Conservation (phyloP, 345 rosid species). For the Erodium maritimum region DNA sequence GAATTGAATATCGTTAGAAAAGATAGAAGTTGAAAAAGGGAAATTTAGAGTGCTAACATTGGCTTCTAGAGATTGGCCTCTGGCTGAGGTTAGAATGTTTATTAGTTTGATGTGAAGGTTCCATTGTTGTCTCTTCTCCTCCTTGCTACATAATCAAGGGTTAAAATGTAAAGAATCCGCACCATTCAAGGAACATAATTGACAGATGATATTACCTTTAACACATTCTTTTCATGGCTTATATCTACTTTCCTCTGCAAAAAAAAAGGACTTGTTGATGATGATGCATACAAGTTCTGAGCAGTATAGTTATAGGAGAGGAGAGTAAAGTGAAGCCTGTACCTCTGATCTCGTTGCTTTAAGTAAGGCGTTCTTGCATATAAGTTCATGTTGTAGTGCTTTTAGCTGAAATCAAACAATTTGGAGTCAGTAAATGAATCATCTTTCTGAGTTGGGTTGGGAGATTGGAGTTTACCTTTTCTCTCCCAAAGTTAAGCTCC, state of each 20-base stretch:
- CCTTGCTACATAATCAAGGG: neutral
- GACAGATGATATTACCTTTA: too few species aligned
- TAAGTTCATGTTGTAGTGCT: slow-evolving; percentile 43
- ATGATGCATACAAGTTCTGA: neutral
- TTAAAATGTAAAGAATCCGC: too few species aligned
- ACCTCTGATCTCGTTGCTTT: slow-evolving; percentile 22
- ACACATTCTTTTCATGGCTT: neutral
- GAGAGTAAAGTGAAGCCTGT: slow-evolving; percentile 16
- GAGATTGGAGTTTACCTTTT: slow-evolving; percentile 21
- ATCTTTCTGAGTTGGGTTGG: neutral
- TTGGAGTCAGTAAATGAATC: neutral
- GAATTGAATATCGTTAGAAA: too few species aligned
- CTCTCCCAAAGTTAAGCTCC: slow-evolving; percentile 47
- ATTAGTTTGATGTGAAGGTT: neutral
- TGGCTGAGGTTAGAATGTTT: neutral
- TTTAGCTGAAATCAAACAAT: slow-evolving; percentile 24
- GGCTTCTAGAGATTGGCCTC: neutral
- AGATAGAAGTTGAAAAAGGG: neutral
- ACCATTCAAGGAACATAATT: too few species aligned
- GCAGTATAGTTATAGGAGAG: neutral
- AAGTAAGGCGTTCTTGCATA: slow-evolving; percentile 39
- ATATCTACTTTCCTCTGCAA: neutral
- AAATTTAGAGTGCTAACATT: neutral
- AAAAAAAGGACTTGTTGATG: neutral
- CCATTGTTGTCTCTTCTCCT: neutral